Percentiles rank a stretch among this genome's conserved stretches.
phyloP scores from a whole-genome alignment of 768 basidiomycete species.

The Leucocoprinus leucothites region DNA sequence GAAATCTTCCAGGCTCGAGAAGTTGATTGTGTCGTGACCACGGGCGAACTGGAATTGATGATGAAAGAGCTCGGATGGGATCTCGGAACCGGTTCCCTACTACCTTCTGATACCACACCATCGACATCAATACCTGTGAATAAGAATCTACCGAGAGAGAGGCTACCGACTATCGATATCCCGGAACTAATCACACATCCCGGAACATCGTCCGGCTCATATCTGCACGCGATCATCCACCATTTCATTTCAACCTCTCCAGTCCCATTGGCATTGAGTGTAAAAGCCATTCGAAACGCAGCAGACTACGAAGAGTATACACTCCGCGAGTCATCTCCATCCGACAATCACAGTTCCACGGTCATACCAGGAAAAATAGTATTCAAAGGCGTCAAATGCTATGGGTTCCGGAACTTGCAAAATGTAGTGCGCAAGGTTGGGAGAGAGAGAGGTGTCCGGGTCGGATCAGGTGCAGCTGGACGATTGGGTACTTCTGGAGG shows the following conservation, averaged over 20 bases:
- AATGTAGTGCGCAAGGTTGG: slow-evolving; percentile 94
- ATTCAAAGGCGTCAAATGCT: slow-evolving; percentile 94
- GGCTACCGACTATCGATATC: slow-evolving; percentile 26
- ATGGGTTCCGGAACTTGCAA: slow-evolving; percentile 96
- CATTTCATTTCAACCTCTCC: slow-evolving; percentile 42
- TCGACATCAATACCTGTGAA: neutral
- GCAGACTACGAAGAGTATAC: slow-evolving; percentile 78
- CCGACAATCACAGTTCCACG: slow-evolving; percentile 18
- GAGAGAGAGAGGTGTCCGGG: slow-evolving; percentile 74
- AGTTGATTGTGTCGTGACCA: slow-evolving; percentile 96
- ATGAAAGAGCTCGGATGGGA: slow-evolving; percentile 84
- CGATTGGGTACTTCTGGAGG: slow-evolving; percentile 22
- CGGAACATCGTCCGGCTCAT: slow-evolving; percentile 91
- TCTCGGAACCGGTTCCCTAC: slow-evolving; percentile 51
- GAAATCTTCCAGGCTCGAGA: slow-evolving; percentile 81
- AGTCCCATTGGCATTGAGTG: slow-evolving; percentile 44
- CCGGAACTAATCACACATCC: slow-evolving; percentile 77
- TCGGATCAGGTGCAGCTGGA: slow-evolving; percentile 44
- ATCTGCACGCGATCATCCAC: slow-evolving; percentile 76
- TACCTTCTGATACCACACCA: slow-evolving; percentile 19
- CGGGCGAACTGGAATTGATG: slow-evolving; percentile 87
- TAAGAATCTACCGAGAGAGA: slow-evolving; percentile 12
- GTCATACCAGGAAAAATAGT: slow-evolving; percentile 51
- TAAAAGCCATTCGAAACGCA: slow-evolving; percentile 57
- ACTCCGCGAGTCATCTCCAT: slow-evolving; percentile 25